These are phyloP conservation scores for Albophoma yamanashiensis DNA, from an alignment of 2,329 filamentous ascomycete species.

Conservation along the genomic window DNA sequence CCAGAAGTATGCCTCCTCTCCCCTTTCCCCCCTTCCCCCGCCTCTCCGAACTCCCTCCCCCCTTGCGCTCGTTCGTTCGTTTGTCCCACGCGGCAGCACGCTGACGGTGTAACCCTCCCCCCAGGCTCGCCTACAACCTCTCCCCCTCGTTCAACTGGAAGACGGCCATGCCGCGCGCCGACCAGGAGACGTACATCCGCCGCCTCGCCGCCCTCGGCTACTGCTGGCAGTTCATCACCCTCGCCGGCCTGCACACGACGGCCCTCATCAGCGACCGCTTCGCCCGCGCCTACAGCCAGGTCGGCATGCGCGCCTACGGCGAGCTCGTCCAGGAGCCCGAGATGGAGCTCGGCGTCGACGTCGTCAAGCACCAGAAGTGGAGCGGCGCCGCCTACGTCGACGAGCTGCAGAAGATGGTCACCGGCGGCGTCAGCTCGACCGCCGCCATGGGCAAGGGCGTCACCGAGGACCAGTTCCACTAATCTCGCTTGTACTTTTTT, in stretches of 20 bases:
- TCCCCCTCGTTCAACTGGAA: conserved; percentile 99
- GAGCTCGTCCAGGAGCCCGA: conserved; percentile 97
- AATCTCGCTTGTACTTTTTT: not conserved
- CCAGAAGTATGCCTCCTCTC: conserved; percentile 62
- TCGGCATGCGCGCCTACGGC: conserved; percentile 93
- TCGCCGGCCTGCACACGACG: conserved; percentile 91
- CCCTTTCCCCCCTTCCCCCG: not conserved
- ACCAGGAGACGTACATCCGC: conserved; percentile 96
- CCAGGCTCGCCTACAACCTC: conserved; percentile 89
- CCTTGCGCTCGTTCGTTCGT: too few species aligned
- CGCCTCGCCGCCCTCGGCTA: conserved; percentile 82
- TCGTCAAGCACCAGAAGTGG: conserved; percentile 99
- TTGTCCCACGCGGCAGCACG: too few species aligned
- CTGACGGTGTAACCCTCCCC: too few species aligned
- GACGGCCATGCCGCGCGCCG: conserved; percentile 78
- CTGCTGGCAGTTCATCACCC: conserved; percentile 99
- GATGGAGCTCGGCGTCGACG: conserved; percentile 82
- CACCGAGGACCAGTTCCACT: conserved; percentile 86
- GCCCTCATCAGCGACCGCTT: conserved; percentile 88
- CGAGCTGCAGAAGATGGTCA: conserved; percentile 94
- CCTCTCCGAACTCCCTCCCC: too few species aligned
- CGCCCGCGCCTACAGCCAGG: conserved; percentile 65
- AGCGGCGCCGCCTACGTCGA: conserved; percentile 90
- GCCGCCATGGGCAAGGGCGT: conserved; percentile 97
- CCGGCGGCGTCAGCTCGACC: conserved; percentile 81